Conservation (phyloP, 2,329 filamentous ascomycete genomes). For the Calonectria montana region DNA sequence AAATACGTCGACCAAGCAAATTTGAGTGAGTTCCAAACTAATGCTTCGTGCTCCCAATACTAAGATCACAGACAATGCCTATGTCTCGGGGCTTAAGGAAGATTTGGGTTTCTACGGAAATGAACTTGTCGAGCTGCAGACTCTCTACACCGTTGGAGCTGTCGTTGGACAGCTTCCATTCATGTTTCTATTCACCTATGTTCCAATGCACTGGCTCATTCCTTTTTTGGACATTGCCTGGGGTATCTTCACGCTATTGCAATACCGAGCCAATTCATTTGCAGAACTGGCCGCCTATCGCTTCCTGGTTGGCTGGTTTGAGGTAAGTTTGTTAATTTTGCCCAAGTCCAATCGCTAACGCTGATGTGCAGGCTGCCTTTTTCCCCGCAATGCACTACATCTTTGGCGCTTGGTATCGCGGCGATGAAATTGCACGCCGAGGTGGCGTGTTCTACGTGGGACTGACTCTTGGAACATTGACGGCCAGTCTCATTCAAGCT, state of each 20-base stretch:
- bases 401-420: constrained; percentile 55
- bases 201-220: constrained; percentile 61
- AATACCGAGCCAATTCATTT: constrained; percentile 60
- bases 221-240: constrained; percentile 63
- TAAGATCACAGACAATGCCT: constrained; percentile 59
- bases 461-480: constrained; percentile 62
- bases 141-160: constrained; percentile 57
- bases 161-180: constrained; percentile 63
- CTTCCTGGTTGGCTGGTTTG: constrained; percentile 65
- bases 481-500: constrained; percentile 61
- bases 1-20: constrained; percentile 24
- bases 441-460: constrained; percentile 63
- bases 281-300: constrained; percentile 63
- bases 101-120: constrained; percentile 63
- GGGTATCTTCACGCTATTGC: constrained; percentile 67
- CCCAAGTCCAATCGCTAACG: not conserved
- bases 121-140: constrained; percentile 64
- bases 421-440: constrained; percentile 59
- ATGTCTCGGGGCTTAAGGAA: constrained; percentile 65
- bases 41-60: not conserved
- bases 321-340: constrained; percentile 40
- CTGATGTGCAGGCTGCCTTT: constrained; percentile 20
- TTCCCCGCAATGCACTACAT: constrained; percentile 28
- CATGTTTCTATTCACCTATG: constrained; percentile 58
- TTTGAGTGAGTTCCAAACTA: not conserved